phyloP scores from a whole-genome alignment of 192 early-diverging fungal genomes.

The Backusella circina region DNA sequence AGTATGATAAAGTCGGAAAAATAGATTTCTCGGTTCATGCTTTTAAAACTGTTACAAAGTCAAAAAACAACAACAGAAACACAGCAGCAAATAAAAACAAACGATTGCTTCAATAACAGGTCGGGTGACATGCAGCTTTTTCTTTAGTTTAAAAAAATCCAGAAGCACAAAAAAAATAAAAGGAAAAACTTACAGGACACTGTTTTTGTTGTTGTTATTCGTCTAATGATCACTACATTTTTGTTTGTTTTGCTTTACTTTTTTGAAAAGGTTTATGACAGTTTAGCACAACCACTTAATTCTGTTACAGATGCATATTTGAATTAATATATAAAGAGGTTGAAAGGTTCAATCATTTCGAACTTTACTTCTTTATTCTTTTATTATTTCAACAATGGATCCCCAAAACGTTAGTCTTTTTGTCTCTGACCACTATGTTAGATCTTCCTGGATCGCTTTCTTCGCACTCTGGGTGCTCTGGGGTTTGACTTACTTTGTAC shows the following conservation, averaged over 20 bases:
- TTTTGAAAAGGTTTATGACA: neutral
- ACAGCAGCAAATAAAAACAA: no score
- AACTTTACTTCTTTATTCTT: neutral
- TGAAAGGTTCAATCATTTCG: neutral
- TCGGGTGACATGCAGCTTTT: neutral
- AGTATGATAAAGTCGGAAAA: neutral
- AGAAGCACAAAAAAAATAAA: neutral
- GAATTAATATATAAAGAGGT: constrained; percentile 3
- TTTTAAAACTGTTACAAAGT: neutral
- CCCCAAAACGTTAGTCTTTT: constrained; percentile 11
- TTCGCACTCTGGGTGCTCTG: constrained; percentile 26
- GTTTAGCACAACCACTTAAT: neutral
- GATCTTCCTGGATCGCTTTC: constrained; percentile 29
- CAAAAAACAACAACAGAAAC: neutral
- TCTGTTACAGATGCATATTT: neutral
- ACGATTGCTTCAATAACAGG: neutral
- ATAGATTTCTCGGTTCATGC: neutral
- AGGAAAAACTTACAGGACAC: neutral
- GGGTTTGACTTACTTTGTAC: constrained; percentile 27
- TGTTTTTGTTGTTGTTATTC: neutral
- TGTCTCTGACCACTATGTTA: neutral
- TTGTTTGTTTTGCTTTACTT: neutral
- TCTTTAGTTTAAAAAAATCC: neutral
- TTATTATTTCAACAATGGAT: constrained; percentile 5
- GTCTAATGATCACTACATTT: neutral